Base-by-base conservation (phyloP, 1,284 basidiomycete genomes). In the Spongispora temasekensis region DNA sequence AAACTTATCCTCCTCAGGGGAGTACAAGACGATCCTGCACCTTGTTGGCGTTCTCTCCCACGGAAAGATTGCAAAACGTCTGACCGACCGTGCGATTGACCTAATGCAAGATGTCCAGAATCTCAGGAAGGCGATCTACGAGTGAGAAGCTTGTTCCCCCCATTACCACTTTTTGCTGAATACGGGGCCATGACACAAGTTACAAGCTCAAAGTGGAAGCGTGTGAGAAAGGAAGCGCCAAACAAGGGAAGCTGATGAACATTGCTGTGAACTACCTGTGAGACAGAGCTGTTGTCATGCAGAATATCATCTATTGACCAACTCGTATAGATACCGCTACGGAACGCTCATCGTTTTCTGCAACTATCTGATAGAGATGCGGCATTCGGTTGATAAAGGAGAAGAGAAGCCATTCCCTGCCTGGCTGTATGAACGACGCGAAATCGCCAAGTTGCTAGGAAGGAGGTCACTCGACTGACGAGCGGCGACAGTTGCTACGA, bases 1-100 rank as follows among this genome's bases (percentile, higher is more conserved):
- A 40, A 64, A 25, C 35, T 46, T 25, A 17, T 57, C n/a, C 57
- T 57, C n/a, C 57, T 10, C 64, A 90, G 97, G 97, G 54, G 97
- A 99, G 72, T 99, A 98, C 81, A 98, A 98, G 77, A 93, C 90
- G 3, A 98, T 99, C 61, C 78, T 99, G 48, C 95, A 97, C 68
- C 89, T 99, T 52, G 92, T 97, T 53, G 91, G 93, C 17, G 91
- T 97, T 5, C 82, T 97, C 21, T 90, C 90, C 15, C 85, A 93
- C 67, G 94, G 94, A 25, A 95, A 95, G 77, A 80, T 91, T 21
- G 97, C 97, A n/a, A 99, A 99, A 76, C 86, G 88, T 53, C 74
- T 99, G 61, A 91, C 95, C 0, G 97, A 99, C 73, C 80, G 85
- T 42, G 93, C 93, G 0, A 88, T 97, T 69, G 94, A 98, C 76